Conservation (phyloP, 2,329 filamentous ascomycete species). For the Pyricularia grisea region DNA sequence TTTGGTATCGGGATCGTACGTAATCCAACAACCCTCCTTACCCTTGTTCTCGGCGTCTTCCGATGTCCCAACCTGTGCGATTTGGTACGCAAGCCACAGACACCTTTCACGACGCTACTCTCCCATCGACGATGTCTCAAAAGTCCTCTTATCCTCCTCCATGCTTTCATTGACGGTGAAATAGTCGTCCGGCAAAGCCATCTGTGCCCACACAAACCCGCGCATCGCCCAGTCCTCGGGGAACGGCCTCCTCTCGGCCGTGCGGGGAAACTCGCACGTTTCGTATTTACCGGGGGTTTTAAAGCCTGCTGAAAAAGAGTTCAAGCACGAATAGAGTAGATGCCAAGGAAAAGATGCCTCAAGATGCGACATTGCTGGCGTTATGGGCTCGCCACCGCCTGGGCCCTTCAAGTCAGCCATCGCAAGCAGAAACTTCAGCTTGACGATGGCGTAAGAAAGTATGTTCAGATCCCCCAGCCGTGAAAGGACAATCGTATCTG, state of each 20-base stretch:
- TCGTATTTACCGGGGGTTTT: constrained; percentile 13
- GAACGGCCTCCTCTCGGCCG: constrained; percentile 39
- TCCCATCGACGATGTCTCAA: constrained; percentile 51
- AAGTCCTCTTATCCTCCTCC: constrained; percentile 60
- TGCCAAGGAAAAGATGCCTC: constrained; percentile 29
- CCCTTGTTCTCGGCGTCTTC: constrained; percentile 7
- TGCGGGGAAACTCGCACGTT: constrained; percentile 37
- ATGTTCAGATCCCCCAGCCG: constrained; percentile 49
- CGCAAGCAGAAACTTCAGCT: constrained; percentile 47
- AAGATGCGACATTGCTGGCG: constrained; percentile 29
- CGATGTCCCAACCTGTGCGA: constrained; percentile 22
- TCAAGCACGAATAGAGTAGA: constrained; percentile 27
- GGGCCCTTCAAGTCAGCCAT: constrained; percentile 26
- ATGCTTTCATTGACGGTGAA: constrained; percentile 43
- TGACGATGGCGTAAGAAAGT: constrained; percentile 52
- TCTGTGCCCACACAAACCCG: constrained; percentile 54
- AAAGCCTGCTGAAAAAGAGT: constrained; percentile 22
- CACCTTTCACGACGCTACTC: constrained; percentile 49
- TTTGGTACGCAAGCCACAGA: constrained; percentile 43
- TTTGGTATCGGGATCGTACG: constrained; percentile 26
- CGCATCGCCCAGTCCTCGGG: constrained; percentile 62
- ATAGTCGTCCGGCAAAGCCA: constrained; percentile 49
- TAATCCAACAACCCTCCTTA: constrained; percentile 27
- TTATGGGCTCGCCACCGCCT: not conserved
- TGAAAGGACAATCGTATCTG: too few relatives aligned